Conservation (phyloP, 139 green algal species). For the Asterochloris sp. region DNA sequence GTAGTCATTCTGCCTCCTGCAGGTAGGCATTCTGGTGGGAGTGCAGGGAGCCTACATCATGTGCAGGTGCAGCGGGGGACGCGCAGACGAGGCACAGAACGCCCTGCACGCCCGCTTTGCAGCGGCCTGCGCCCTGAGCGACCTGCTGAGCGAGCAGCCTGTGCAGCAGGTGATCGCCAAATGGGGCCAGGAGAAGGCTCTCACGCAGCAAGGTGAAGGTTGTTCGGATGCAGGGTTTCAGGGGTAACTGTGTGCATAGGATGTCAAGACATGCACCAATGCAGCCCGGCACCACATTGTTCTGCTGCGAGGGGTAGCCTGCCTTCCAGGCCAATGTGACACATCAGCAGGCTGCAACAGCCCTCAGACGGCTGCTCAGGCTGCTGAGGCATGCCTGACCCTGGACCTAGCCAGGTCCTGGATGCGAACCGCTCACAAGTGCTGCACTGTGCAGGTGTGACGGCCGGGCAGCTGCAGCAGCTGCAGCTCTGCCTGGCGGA, state of each 20-base stretch:
- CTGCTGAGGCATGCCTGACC: not conserved
- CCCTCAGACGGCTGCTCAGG: not conserved
- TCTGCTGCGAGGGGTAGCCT: too few species aligned
- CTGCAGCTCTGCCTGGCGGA: slow-evolving; percentile 52
- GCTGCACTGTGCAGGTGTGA: slow-evolving; percentile 31
- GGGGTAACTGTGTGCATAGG: not conserved
- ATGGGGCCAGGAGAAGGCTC: slow-evolving; percentile 28
- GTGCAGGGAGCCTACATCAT: slow-evolving; percentile 8
- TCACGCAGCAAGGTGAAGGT: not conserved
- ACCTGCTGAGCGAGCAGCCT: slow-evolving; percentile 31
- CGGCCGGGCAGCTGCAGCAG: slow-evolving; percentile 52
- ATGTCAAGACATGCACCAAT: too few species aligned
- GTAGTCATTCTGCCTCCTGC: not conserved
- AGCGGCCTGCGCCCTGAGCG: slow-evolving; percentile 37
- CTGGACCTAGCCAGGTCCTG: not conserved
- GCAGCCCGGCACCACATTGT: not conserved
- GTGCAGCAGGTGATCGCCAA: slow-evolving; percentile 25
- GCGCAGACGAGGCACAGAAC: not conserved
- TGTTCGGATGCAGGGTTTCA: not conserved
- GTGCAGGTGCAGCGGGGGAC: not conserved
- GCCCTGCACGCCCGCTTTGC: slow-evolving; percentile 44
- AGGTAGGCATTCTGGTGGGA: slow-evolving; percentile 16
- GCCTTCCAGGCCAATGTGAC: not conserved
- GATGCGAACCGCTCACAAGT: not conserved
- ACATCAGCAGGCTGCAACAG: not conserved